Conservation (phyloP, 345 rosid species). For the Citrus inodora region DNA sequence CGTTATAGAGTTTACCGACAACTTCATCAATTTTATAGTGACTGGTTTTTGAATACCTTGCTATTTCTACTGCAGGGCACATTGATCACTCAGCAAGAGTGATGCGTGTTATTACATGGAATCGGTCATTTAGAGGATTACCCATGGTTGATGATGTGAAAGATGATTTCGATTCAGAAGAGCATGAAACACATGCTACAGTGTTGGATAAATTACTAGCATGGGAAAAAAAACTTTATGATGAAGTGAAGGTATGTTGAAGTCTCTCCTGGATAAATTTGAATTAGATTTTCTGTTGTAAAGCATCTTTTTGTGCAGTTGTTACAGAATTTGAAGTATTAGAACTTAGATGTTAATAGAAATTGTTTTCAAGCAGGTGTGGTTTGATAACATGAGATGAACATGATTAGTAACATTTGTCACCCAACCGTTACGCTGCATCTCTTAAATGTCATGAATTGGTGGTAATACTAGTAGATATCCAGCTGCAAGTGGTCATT, state of each 20-base stretch:
- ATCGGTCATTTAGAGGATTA: conserved; percentile 72
- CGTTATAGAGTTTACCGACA: not conserved
- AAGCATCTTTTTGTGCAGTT: not conserved
- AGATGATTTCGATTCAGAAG: conserved; percentile 78
- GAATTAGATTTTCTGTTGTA: not conserved
- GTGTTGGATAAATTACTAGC: conserved; percentile 95
- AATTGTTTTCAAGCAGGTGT: not conserved
- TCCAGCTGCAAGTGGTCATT: not conserved
- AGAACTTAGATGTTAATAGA: not conserved
- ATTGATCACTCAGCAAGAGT: conserved; percentile 92
- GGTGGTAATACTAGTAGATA: not conserved
- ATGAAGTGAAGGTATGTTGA: conserved; percentile 84
- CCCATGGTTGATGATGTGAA: conserved; percentile 48
- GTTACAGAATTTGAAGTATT: not conserved
- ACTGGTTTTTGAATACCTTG: not conserved
- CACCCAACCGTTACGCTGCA: not conserved
- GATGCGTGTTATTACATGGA: conserved; percentile 98
- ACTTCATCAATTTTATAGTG: not conserved
- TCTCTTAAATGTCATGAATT: conserved; percentile 8
- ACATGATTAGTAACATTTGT: not conserved
- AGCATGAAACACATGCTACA: conserved; percentile 91
- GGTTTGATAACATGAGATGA: not conserved
- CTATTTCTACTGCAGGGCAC: conserved; percentile 52
- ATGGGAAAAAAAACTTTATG: conserved; percentile 97
- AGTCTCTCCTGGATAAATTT: not conserved